Base-by-base conservation (phyloP, 176 grass and related monocot genomes). In the Oryza meyeriana region DNA sequence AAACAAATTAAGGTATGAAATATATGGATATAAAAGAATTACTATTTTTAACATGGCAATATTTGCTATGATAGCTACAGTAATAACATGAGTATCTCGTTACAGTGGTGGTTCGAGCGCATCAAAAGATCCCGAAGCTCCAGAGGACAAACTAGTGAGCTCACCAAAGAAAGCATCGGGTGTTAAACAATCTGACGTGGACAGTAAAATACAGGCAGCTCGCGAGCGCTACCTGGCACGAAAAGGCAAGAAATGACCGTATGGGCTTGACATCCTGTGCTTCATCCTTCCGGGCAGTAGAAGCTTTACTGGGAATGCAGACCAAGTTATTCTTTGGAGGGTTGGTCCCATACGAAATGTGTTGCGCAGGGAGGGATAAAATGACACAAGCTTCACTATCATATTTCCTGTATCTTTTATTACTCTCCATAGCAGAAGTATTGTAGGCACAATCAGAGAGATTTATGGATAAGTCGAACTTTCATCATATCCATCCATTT, bases 141-240 rank as follows among this genome's bases (percentile, higher is more conserved):
- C 48, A 20, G 58, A 81, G 48, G 73, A 83, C 30, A 69, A 74
- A 25, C 69, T 41, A 68, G 77, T 18, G 12, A 71, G 34, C 55
- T 66, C 24, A 17, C 26, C 71, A 1, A 81, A 66, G 35, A 72
- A 72, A 73, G 78, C 58, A 18, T 24, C 24, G 29, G 86, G 76
- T 89, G 59, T 35, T 44, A 92, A 85, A 71, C 86, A 87, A 86
- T 67, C 90, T 81, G 86, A 90, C 5, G 64, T 91, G 55, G 90
- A 98, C n/a, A 86, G 66, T 79, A 98, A 94, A 89, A 98, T 98
- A 75, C 95, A 94, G 75, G 92, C 90, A 28, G 95, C 95, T 35
- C 90, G 92, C 34, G 95, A 94, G 62, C 92, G 95, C 42, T 98
- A 94, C 76, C 90, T 94, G 33, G 88, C 92, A 36, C 66, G 92